Conservation (phyloP, 805 yeast genomes). For the Phaffomyces antillensis region DNA sequence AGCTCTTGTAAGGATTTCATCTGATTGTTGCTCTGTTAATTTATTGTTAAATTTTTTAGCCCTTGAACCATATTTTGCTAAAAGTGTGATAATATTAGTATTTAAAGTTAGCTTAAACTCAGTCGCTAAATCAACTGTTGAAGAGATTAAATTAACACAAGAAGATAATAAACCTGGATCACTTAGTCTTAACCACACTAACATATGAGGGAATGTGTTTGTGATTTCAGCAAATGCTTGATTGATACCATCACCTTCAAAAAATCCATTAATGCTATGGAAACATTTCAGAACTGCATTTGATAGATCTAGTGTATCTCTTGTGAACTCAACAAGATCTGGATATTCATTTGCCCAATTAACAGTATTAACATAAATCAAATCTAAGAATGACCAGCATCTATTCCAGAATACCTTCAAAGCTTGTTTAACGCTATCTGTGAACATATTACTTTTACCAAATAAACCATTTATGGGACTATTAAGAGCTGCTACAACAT, state of each 20-base stretch:
- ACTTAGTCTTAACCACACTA: slow-evolving; percentile 77
- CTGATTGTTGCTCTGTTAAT: slow-evolving; percentile 58
- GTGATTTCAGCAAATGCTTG: slow-evolving; percentile 47
- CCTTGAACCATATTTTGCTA: slow-evolving; percentile 58
- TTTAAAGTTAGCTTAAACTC: slow-evolving; percentile 47
- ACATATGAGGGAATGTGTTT: slow-evolving; percentile 57
- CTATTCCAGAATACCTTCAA: slow-evolving; percentile 52
- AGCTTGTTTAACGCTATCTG: slow-evolving; percentile 20
- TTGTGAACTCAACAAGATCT: slow-evolving; percentile 69
- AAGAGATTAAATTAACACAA: slow-evolving; percentile 64
- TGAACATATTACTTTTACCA: slow-evolving; percentile 23
- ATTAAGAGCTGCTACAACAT: slow-evolving; percentile 52
- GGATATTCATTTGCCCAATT: slow-evolving; percentile 66
- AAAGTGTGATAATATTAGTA: slow-evolving; percentile 42
- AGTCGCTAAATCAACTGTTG: slow-evolving; percentile 57
- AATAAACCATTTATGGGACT: slow-evolving; percentile 62
- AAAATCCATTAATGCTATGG: slow-evolving; percentile 34
- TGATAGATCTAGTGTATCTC: slow-evolving; percentile 79
- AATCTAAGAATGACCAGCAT: slow-evolving; percentile 66
- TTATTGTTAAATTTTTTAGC: slow-evolving; percentile 66
- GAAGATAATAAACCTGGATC: slow-evolving; percentile 66
- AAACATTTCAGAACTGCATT: slow-evolving; percentile 60
- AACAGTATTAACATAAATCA: slow-evolving; percentile 61
- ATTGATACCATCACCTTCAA: slow-evolving; percentile 16
- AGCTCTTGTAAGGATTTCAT: slow-evolving; percentile 56